Evolutionary conservation across 2,329 filamentous ascomycete species (phyloP).

Genomic region (Chrysoporthe puriensis): DNA sequence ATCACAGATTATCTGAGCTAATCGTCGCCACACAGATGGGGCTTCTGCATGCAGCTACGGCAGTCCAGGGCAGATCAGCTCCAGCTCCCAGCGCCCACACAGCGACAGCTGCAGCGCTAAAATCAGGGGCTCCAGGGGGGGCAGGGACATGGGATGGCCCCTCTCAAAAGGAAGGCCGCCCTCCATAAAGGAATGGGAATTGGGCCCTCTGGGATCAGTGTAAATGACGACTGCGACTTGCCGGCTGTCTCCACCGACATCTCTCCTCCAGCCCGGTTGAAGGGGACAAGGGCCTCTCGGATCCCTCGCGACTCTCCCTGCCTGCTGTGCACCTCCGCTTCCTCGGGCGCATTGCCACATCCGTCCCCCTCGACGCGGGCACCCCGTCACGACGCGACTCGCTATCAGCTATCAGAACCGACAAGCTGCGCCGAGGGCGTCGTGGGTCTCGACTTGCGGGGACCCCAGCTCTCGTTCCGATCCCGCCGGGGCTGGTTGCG

Average conservation of each 20-base stretch:
- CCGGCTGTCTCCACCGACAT: not conserved
- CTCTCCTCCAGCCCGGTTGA: constrained; percentile 16
- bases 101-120: constrained; percentile 22
- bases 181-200: not conserved
- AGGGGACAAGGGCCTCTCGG: not conserved
- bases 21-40: constrained; percentile 11
- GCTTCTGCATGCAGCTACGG: constrained; percentile 23
- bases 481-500: not conserved
- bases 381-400: constrained; percentile 18
- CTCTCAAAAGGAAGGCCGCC: constrained; percentile 22
- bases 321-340: not conserved
- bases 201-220: not conserved
- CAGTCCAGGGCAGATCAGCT: constrained; percentile 15
- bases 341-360: not conserved
- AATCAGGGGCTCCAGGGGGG: constrained; percentile 26
- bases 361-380: not conserved
- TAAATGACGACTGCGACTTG: constrained; percentile 12
- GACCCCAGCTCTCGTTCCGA: constrained; percentile 11
- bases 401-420: constrained; percentile 18
- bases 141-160: not conserved
- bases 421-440: constrained; percentile 17
- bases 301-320: not conserved
- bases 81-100: constrained; percentile 8
- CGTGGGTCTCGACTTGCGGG: constrained; percentile 25
- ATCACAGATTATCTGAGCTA: constrained; percentile 22